Evolutionary conservation across 768 basidiomycete genomes (phyloP), one percentile per base, ranked within the genome.

Genomic region (Cystobasidium ongulense): DNA sequence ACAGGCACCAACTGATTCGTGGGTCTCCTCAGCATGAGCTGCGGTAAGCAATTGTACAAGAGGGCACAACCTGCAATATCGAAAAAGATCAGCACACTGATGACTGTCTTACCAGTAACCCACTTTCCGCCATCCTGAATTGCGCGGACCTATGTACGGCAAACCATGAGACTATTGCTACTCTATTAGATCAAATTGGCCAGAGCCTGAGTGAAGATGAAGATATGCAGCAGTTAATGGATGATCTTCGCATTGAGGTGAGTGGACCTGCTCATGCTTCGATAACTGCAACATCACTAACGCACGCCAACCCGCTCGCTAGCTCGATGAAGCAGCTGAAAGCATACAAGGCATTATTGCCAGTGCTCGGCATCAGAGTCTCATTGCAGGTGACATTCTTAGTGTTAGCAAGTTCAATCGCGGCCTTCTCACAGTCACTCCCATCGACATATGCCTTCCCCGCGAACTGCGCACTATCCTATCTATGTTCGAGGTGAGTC

Each of bases 341-440:
- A 64, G 63, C 23, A 43, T 64, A 43, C 63, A 64, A 29, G 63
- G 63, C 41, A 64, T 64, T 29, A 43, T 64, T 21, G 63, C 63
- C 17, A 64, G 63, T 36, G 72, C 72, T 18, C 10, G 72, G 15
- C 72, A 74, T 54, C 72, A 74, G 41, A 29, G 25, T 21, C 35
- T 59, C 3, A 74, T 74, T 23, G 54, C 41, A 11, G 27, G 39
- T 23, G 72, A 74, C 35, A 74, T 74, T 1, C 25, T 74, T 25
- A 65, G 62, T 13, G 52, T 54, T 39, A 65, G 62, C 50, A 74
- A 65, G 35, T 54, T 74, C 43, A 46, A 68, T 31, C 35, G 63
- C 1, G 72, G 72, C 13, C 43, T 74, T 8, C 41, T 74, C 23
- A 65, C 66, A 17, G 64, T 74, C 35, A 68, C 62, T 11, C 72